These are phyloP conservation scores for Arabidopsis hybrid DNA, from an alignment of 441 rosid species.

Conservation along the genomic window DNA sequence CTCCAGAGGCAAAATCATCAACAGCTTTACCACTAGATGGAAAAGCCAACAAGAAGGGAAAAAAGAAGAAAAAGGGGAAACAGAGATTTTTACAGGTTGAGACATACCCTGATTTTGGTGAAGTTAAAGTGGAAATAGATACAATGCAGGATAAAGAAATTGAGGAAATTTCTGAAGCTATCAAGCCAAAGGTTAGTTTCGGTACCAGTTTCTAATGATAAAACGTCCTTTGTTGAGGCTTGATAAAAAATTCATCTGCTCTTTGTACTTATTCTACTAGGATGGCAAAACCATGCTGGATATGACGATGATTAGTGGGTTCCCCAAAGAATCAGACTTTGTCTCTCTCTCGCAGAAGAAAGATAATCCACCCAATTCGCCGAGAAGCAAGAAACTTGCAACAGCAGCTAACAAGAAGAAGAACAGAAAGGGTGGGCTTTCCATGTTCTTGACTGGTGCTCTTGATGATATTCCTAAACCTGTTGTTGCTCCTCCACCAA, in stretches of 20 bases:
- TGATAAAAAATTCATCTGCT: background rate
- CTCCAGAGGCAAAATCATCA: constrained; percentile 47
- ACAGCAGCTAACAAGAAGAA: constrained; percentile 68
- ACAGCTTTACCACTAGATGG: constrained; percentile 55
- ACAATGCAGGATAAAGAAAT: constrained; percentile 43
- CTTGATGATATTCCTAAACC: constrained; percentile 81
- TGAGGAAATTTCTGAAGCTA: constrained; percentile 50
- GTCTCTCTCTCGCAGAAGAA: constrained; percentile 52
- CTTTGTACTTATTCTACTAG: constrained; percentile 47
- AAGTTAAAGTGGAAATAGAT: constrained; percentile 48
- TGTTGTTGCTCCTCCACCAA: constrained; percentile 58
- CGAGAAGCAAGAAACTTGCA: constrained; percentile 53
- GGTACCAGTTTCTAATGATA: background rate
- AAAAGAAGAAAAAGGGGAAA: constrained; percentile 77
- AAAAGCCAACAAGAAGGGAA: constrained; percentile 66
- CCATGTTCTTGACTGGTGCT: constrained; percentile 99
- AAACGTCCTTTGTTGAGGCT: background rate
- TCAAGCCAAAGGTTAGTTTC: constrained; percentile 59
- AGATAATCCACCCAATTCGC: constrained; percentile 45
- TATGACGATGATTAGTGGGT: constrained; percentile 43
- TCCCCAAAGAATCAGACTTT: constrained; percentile 47
- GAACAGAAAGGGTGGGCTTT: constrained; percentile 94
- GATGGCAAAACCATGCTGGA: constrained; percentile 46
- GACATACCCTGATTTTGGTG: constrained; percentile 49
- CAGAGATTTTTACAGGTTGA: constrained; percentile 58